These are phyloP conservation scores for Leccinum truebloodii DNA, from an alignment of 768 basidiomycete species.

Conservation along the genomic window DNA sequence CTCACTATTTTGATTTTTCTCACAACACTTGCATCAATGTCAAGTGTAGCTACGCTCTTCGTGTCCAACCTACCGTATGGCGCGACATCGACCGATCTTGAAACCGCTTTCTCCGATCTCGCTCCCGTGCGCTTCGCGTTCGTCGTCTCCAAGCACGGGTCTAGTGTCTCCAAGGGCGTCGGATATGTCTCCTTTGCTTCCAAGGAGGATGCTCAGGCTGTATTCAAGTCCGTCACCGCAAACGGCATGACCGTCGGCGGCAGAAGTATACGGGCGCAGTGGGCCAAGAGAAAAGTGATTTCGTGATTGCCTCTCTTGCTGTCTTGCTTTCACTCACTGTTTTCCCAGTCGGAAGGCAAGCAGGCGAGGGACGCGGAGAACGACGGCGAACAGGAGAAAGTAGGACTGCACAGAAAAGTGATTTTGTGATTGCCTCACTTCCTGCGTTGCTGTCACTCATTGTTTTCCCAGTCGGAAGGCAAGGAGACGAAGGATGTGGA, in stretches of 20 bases:
- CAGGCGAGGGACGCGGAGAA: constrained; percentile 21
- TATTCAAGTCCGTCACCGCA: constrained; percentile 62
- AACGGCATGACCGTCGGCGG: constrained; percentile 68
- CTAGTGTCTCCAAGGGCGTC: constrained; percentile 85
- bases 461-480: constrained; percentile 42
- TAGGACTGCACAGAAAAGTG: constrained; percentile 57
- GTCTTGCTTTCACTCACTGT: not conserved
- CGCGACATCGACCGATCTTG: constrained; percentile 86
- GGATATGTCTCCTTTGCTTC: constrained; percentile 94
- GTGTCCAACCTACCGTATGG: constrained; percentile 91
- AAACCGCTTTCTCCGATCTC: constrained; percentile 92
- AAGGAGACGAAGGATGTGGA: constrained; percentile 27
- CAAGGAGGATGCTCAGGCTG: constrained; percentile 82
- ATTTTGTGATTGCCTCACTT: constrained; percentile 5
- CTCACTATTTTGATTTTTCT: not conserved
- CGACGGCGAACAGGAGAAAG: constrained; percentile 25
- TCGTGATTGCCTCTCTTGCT: constrained; percentile 2
- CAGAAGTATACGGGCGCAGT: constrained; percentile 70
- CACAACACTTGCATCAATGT: not conserved
- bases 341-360: constrained; percentile 44
- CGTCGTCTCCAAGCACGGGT: constrained; percentile 79
- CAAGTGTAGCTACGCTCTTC: constrained; percentile 77
- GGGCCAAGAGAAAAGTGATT: constrained; percentile 77
- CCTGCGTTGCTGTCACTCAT: not conserved
- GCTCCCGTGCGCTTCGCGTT: constrained; percentile 95